Base-by-base conservation (phyloP, 1,284 basidiomycete species). In the Pseudozyma sp. region DNA sequence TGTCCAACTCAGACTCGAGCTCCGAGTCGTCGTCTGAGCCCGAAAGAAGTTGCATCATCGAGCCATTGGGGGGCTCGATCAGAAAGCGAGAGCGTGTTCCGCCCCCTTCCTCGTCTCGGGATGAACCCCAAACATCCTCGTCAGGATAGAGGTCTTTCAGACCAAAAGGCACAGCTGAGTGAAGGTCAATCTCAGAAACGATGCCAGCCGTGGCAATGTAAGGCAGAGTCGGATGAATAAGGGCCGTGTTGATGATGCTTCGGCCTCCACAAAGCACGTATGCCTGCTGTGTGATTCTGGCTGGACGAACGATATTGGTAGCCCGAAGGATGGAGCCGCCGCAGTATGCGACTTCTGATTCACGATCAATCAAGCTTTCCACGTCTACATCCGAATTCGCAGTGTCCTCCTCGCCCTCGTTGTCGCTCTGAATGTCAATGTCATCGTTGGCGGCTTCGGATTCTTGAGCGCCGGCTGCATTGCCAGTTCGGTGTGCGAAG, bases 171-270 rank as follows among this genome's bases (percentile, higher is more conserved):
- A 39, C 25, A 35, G 67, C 60, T n/a, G 69, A 72, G 35, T 72
- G 62, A 1, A 72, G 6, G 2, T 14, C n/a, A 12, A 72, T 54
- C 8, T 59, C 63, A 4, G 56, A 38, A 0, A 34, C 49, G 57
- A 72, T 68, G 35, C 69, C 69, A 25, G 63, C 43, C 10, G 69
- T 72, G n/a, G 60, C 45, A 21, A 72, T 54, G 18, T 57, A 42
- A 3, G 69, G 69, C 42, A 72, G 19, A 40, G 61, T 67, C 7
- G 69, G 69, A 19, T 72, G 69, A 45, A 66, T 67, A n/a, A 67
- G 59, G 10, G 65, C 64, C 16, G 64, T 58, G 21, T 72, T 72
- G 57, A 68, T 49, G 54, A 72, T 72, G 49, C 60, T 63, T 4
- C 59, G 63, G 2, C 59, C 53, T 14, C 69, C 69, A 34, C 62